Evolutionary conservation across 441 rosid genomes (phyloP).

Genomic region (Pelargonium fulgidum): DNA sequence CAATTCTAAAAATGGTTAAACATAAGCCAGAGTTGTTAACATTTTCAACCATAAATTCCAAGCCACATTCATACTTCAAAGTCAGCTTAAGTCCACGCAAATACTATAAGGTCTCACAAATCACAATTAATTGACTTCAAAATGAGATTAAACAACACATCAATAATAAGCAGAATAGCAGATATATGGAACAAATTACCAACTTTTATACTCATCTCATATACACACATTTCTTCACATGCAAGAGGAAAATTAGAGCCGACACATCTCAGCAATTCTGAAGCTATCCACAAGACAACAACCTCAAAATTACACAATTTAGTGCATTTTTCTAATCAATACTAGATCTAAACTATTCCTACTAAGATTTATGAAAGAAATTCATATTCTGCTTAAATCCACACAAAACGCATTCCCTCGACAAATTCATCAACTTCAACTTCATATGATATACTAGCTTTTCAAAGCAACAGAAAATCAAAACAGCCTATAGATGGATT

Average conservation of each 20-base stretch:
- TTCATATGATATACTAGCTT: background rate
- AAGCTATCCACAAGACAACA: background rate
- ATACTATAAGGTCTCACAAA: background rate
- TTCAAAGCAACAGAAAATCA: background rate
- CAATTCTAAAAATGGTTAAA: too few relatives aligned
- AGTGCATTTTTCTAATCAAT: background rate
- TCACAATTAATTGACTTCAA: background rate
- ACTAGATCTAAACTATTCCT: constrained; percentile 9
- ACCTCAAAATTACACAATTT: background rate
- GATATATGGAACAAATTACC: background rate
- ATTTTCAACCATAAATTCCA: background rate
- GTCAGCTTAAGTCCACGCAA: background rate
- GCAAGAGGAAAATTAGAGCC: background rate
- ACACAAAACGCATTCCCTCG: constrained; percentile 3
- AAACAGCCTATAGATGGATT: background rate
- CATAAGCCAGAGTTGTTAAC: background rate
- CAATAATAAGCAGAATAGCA: background rate
- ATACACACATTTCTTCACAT: background rate
- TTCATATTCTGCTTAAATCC: constrained; percentile 13
- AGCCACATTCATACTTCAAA: background rate
- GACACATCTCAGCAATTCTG: background rate
- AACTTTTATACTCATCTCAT: background rate
- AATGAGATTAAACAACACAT: too few relatives aligned
- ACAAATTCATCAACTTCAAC: background rate
- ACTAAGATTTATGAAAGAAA: background rate